Conservation (phyloP, 768 basidiomycete species). For the Leccinum longicurvipes region DNA sequence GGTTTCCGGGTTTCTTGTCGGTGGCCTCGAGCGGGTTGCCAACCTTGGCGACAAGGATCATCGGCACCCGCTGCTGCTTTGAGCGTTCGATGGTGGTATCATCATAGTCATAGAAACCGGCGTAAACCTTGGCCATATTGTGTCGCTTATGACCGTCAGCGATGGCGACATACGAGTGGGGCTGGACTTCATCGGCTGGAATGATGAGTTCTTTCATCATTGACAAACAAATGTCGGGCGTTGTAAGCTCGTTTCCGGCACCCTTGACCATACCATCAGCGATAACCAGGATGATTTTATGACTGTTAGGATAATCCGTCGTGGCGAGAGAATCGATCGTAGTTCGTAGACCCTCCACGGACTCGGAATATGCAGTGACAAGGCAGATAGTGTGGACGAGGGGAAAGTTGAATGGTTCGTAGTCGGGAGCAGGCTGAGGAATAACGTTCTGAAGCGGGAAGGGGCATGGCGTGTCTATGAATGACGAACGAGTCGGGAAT, state of each 20-base stretch:
- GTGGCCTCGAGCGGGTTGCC: slow-evolving; percentile 89
- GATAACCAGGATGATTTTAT: slow-evolving; percentile 93
- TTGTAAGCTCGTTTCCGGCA: slow-evolving; percentile 82
- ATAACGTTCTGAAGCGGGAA: slow-evolving; percentile 91
- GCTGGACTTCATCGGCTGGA: slow-evolving; percentile 76
- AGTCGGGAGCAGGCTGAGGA: slow-evolving; percentile 87
- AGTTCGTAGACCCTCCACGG: slow-evolving; percentile 91
- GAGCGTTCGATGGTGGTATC: slow-evolving; percentile 81
- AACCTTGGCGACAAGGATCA: slow-evolving; percentile 92
- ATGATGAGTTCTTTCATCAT: slow-evolving; percentile 98
- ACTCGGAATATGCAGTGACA: slow-evolving; percentile 98
- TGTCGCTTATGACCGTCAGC: slow-evolving; percentile 99
- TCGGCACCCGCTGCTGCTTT: slow-evolving; percentile 96
- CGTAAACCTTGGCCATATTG: slow-evolving; percentile 98
- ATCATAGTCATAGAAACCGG: slow-evolving; percentile 96
- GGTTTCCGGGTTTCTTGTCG: slow-evolving; percentile 94
- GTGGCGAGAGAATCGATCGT: slow-evolving; percentile 98
- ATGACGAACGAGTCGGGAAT: slow-evolving; percentile 43
- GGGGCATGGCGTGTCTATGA: slow-evolving; percentile 75
- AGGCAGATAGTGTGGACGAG: slow-evolving; percentile 92
- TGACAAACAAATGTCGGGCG: slow-evolving; percentile 87
- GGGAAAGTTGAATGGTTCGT: slow-evolving; percentile 94
- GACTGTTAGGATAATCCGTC: slow-evolving; percentile 97
- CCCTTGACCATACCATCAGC: slow-evolving; percentile 99
- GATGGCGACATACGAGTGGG: slow-evolving; percentile 96